A percentile compares a stretch with the other conserved stretches of the same genome.
phyloP scores from a whole-genome alignment of 2,329 filamentous ascomycete species.

The Venturia pyrina region DNA sequence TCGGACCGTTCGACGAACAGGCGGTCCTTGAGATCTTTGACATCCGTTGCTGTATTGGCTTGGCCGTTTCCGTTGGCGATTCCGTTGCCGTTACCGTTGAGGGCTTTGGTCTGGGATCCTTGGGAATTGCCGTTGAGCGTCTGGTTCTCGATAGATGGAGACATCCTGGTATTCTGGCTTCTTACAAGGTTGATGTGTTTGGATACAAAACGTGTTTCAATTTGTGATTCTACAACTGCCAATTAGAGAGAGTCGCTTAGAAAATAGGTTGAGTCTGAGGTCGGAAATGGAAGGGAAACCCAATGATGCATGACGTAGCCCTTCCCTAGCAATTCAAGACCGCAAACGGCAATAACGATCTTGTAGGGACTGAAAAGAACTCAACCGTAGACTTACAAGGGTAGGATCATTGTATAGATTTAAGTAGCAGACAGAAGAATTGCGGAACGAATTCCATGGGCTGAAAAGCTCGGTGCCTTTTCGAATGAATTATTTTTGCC shows the following conservation, averaged over 20 bases:
- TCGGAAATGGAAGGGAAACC: background rate
- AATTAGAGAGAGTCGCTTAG: background rate
- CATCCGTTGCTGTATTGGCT: background rate
- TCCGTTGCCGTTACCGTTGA: slow-evolving; percentile 1
- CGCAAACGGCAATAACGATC: background rate
- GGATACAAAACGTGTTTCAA: background rate
- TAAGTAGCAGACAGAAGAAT: slow-evolving; percentile 13
- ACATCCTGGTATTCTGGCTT: background rate
- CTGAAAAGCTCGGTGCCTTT: background rate
- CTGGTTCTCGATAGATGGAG: background rate
- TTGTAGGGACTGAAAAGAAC: background rate
- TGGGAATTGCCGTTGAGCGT: background rate
- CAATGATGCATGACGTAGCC: background rate
- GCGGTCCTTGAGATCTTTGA: slow-evolving; percentile 26
- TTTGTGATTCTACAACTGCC: background rate
- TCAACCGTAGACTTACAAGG: background rate
- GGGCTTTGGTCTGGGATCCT: background rate
- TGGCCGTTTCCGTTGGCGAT: background rate
- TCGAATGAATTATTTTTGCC: background rate
- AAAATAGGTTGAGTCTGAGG: background rate
- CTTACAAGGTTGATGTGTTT: no score
- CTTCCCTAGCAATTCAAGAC: background rate
- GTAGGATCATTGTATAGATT: slow-evolving; percentile 11
- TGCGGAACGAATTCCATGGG: slow-evolving; percentile 12
- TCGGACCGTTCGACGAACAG: slow-evolving; percentile 27